phyloP scores from a whole-genome alignment of 371 early-diverging fungal species.

The Ordospora colligata region DNA sequence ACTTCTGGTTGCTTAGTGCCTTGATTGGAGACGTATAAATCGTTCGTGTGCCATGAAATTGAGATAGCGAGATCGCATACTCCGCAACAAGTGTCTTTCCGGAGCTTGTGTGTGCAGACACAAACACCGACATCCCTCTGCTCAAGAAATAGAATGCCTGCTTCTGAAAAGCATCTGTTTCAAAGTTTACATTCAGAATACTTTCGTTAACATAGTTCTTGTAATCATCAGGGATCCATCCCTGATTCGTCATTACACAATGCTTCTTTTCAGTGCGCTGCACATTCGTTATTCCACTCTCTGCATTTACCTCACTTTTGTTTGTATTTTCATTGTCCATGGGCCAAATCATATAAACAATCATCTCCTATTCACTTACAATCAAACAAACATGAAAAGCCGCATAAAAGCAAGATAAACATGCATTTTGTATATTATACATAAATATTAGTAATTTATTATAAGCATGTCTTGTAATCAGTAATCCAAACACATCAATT shows the following conservation, averaged over 20 bases:
- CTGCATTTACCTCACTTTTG: too few species aligned
- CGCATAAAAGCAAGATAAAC: too few species aligned
- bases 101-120: slow-evolving; percentile 97
- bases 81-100: slow-evolving; percentile 99
- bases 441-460: too few species aligned
- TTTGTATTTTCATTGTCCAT: background rate
- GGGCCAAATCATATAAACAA: background rate
- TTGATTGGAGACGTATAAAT: slow-evolving; percentile 99
- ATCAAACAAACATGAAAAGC: too few species aligned
- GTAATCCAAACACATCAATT: too few species aligned
- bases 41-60: slow-evolving; percentile 63
- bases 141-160: slow-evolving; percentile 87
- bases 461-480: too few species aligned
- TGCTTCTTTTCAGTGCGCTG: background rate
- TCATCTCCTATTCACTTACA: too few species aligned
- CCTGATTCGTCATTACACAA: background rate
- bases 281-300: background rate
- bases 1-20: slow-evolving; percentile 96
- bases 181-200: slow-evolving; percentile 64
- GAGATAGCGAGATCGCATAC: slow-evolving; percentile 83
- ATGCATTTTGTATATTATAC: too few species aligned
- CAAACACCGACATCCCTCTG: slow-evolving; percentile 83
- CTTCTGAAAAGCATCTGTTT: slow-evolving; percentile 94
- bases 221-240: slow-evolving; percentile 41
- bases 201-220: slow-evolving; percentile 21